These are phyloP conservation scores for Hylodesmum podocarpum DNA, from an alignment of 306 rosid species.

Conservation along the genomic window DNA sequence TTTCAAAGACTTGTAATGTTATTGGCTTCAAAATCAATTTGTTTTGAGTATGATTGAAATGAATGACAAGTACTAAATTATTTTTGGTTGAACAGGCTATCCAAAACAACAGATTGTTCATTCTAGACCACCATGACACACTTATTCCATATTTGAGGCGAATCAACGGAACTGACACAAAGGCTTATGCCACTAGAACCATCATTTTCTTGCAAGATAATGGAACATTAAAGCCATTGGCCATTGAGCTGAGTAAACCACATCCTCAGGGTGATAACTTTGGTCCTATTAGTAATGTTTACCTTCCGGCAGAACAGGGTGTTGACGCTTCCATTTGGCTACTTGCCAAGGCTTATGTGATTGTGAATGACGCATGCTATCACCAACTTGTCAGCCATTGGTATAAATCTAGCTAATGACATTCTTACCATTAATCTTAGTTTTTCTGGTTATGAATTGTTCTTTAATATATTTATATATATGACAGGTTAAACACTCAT, in stretches of 20 bases:
- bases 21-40: not conserved
- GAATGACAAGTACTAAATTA: not conserved
- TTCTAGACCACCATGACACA: constrained; percentile 68
- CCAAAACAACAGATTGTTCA: constrained; percentile 49
- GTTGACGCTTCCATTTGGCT: constrained; percentile 59
- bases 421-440: not conserved
- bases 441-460: not conserved
- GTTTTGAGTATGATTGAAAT: too few relatives aligned
- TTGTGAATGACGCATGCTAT: constrained; percentile 63
- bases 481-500: constrained; percentile 70
- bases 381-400: constrained; percentile 80
- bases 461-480: not conserved
- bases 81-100: constrained; percentile 51
- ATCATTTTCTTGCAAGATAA: constrained; percentile 59
- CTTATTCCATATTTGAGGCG: constrained; percentile 57
- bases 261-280: constrained; percentile 51
- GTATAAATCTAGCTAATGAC: constrained; percentile 33
- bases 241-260: constrained; percentile 63
- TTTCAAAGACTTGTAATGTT: not conserved
- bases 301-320: constrained; percentile 54
- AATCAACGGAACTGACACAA: constrained; percentile 48
- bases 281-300: constrained; percentile 55
- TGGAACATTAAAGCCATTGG: constrained; percentile 77
- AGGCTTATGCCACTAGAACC: constrained; percentile 65
- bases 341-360: constrained; percentile 73